Percentiles rank a stretch among this genome's conserved stretches.
These are phyloP conservation scores for Ophiostoma populinum DNA, from an alignment of 2,329 filamentous ascomycete genomes.

Conservation along the genomic window DNA sequence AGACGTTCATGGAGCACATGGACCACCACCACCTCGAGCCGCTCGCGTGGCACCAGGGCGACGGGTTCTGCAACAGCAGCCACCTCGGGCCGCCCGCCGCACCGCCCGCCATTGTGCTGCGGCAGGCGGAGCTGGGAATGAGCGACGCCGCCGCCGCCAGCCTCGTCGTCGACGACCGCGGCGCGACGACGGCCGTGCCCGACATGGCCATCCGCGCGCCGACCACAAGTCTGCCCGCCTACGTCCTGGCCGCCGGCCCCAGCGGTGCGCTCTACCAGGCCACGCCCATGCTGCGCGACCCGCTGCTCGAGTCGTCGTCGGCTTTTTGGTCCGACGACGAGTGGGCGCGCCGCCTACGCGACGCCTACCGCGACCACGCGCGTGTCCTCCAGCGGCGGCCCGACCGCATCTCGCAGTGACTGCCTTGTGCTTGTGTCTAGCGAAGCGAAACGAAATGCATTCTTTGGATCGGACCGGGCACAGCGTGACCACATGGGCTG, in stretches of 20 bases:
- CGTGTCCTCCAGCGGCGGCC: conserved; percentile 4
- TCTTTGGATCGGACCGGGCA: too few relatives aligned
- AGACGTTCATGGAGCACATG: conserved; percentile 30
- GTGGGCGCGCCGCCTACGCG: conserved; percentile 21
- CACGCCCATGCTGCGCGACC: conserved; percentile 37
- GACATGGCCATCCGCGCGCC: conserved; percentile 3
- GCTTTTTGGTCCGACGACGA: conserved; percentile 6
- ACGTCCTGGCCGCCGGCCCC: conserved; percentile 35
- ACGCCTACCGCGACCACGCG: conserved; percentile 15
- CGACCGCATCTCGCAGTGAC: background rate
- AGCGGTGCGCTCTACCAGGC: too few relatives aligned
- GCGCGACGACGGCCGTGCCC: background rate
- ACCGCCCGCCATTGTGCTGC: conserved; percentile 4
- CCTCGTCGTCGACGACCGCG: background rate
- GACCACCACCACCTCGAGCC: conserved; percentile 35
- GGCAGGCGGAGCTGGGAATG: background rate
- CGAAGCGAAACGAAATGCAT: too few relatives aligned
- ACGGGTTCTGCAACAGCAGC: conserved; percentile 32
- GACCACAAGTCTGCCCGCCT: conserved; percentile 21
- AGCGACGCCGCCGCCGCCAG: background rate
- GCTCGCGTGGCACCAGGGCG: conserved; percentile 40
- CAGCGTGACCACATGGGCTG: too few relatives aligned
- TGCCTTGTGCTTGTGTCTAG: too few relatives aligned
- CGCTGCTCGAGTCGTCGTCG: conserved; percentile 4
- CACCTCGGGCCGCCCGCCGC: conserved; percentile 2